phyloP scores from a whole-genome alignment of 805 yeast species.

The Hanseniaspora taiwanica region DNA sequence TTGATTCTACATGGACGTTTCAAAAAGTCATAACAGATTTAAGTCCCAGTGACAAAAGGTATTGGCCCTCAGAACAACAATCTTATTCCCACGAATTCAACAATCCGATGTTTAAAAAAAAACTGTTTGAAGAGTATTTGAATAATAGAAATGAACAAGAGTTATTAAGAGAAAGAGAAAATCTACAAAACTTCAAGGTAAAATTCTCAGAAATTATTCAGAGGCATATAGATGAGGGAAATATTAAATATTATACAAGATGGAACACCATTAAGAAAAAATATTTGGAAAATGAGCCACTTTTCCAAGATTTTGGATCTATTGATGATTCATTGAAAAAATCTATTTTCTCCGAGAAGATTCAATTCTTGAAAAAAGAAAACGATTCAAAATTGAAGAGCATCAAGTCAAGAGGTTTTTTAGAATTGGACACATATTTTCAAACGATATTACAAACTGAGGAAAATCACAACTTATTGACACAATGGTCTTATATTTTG shows the following conservation, averaged over 20 bases:
- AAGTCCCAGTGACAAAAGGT: constrained; percentile 45
- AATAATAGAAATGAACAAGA: constrained; percentile 37
- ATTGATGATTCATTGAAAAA: constrained; percentile 41
- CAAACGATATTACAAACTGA: constrained; percentile 18
- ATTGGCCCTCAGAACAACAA: constrained; percentile 41
- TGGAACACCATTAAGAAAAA: constrained; percentile 48
- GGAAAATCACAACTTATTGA: constrained; percentile 3
- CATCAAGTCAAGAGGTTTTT: constrained; percentile 34
- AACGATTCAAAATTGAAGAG: constrained; percentile 15
- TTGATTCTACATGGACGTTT: constrained; percentile 70
- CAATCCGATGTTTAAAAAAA: constrained; percentile 48
- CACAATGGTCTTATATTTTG: not conserved
- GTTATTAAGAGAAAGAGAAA: constrained; percentile 36
- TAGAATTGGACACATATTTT: constrained; percentile 41
- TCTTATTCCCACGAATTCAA: not conserved
- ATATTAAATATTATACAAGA: constrained; percentile 39
- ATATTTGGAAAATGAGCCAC: constrained; percentile 52
- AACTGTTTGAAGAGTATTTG: constrained; percentile 52
- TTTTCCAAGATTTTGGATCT: constrained; percentile 45
- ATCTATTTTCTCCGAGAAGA: constrained; percentile 39
- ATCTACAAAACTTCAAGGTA: constrained; percentile 40
- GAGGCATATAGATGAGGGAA: constrained; percentile 21
- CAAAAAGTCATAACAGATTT: constrained; percentile 41
- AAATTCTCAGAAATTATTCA: constrained; percentile 39
- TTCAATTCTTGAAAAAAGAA: constrained; percentile 25